Conservation (phyloP, 768 basidiomycete genomes). For the Kwoniella bestiolae region DNA sequence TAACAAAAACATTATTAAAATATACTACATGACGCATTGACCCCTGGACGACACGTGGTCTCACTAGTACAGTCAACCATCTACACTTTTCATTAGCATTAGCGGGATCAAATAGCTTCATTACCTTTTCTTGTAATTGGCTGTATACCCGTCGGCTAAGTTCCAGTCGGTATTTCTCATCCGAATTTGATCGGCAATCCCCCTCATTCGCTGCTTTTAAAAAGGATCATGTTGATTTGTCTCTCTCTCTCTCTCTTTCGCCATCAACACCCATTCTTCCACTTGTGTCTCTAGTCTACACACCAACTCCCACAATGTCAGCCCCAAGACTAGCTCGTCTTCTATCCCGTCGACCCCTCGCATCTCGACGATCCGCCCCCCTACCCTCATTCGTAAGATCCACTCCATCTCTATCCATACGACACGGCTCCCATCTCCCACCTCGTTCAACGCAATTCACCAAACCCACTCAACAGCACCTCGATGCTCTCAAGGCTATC, state of each 20-base stretch:
- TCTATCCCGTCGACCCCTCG: slow-evolving; percentile 5
- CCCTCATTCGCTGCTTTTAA: too few relatives aligned
- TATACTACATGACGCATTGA: slow-evolving; percentile 14
- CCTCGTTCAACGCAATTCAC: slow-evolving; percentile 41
- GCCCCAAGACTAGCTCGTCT: slow-evolving; percentile 17
- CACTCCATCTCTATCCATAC: slow-evolving; percentile 1
- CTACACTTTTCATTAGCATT: neutral
- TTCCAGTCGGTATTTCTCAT: too few relatives aligned
- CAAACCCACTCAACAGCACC: slow-evolving; percentile 49
- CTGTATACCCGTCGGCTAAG: neutral
- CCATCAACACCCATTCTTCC: neutral
- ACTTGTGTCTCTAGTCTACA: neutral
- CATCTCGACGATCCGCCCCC: slow-evolving; percentile 10
- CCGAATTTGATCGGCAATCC: slow-evolving; percentile 3
- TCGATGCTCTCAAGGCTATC: slow-evolving; percentile 54
- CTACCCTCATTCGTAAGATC: neutral
- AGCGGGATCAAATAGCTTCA: neutral
- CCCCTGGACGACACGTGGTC: neutral
- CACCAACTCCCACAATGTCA: slow-evolving; percentile 9
- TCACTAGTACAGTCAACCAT: slow-evolving; percentile 1
- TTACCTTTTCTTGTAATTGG: neutral
- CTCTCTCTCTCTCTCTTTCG: neutral
- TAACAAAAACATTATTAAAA: neutral
- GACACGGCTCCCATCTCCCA: slow-evolving; percentile 49
- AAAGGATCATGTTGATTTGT: neutral